Conservation (phyloP, 2,329 filamentous ascomycete genomes). For the Ascochyta viciae-villosae region DNA sequence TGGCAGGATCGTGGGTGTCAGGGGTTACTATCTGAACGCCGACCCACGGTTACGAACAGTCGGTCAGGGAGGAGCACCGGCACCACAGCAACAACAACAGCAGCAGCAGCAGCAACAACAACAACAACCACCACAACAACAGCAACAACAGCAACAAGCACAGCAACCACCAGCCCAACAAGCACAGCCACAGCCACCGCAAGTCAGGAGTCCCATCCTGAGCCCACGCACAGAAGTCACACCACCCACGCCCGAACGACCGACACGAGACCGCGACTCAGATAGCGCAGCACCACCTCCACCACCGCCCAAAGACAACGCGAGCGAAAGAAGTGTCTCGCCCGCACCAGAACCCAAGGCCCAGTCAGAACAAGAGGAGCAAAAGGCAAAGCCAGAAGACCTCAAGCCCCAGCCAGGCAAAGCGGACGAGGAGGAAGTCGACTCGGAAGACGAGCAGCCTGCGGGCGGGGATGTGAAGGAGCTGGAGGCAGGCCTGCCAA, state of each 20-base stretch:
- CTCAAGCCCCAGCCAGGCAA: slow-evolving; percentile 40
- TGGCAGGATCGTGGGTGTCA: slow-evolving; percentile 89
- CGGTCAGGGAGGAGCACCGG: slow-evolving; percentile 47
- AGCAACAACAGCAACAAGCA: slow-evolving; percentile 12
- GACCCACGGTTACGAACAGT: slow-evolving; percentile 68
- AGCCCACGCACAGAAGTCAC: slow-evolving; percentile 59
- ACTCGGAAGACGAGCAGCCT: slow-evolving; percentile 33
- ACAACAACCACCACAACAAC: no score
- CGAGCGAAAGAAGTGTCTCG: slow-evolving; percentile 30
- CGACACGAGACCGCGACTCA: slow-evolving; percentile 32
- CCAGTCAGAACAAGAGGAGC: slow-evolving; percentile 35
- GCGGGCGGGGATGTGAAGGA: slow-evolving; percentile 33
- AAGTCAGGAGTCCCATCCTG: slow-evolving; percentile 41
- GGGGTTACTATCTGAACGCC: slow-evolving; percentile 95
- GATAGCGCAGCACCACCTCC: slow-evolving; percentile 41
- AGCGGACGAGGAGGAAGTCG: slow-evolving; percentile 33
- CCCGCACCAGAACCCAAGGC: slow-evolving; percentile 41
- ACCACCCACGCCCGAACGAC: slow-evolving; percentile 57
- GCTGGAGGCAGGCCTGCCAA: slow-evolving; percentile 38
- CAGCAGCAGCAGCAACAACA: slow-evolving; percentile 25
- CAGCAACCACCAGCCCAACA: slow-evolving; percentile 27
- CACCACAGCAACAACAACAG: slow-evolving; percentile 27
- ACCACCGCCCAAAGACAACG: slow-evolving; percentile 44
- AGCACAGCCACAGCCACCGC: slow-evolving; percentile 26
- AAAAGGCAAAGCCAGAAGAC: slow-evolving; percentile 45